A percentile compares a stretch with the other conserved stretches of the same genome.
Conservation (phyloP, 208 protist species). For the Leishmania gerbilli region DNA sequence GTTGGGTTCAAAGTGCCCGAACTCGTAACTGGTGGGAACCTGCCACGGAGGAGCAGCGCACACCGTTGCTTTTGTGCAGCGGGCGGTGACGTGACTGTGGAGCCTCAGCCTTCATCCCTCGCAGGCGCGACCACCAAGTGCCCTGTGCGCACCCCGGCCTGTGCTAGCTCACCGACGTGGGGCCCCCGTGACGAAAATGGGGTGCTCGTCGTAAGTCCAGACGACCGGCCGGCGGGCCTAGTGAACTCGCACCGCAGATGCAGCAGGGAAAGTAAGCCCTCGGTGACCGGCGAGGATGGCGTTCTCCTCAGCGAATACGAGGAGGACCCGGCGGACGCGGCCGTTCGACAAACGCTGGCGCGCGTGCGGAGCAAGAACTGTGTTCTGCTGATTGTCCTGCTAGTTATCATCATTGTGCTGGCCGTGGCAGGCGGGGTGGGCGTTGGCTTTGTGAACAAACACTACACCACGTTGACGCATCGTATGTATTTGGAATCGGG, state of each 20-base stretch:
- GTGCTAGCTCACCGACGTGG: background rate
- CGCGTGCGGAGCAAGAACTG: constrained; percentile 37
- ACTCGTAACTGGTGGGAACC: no score
- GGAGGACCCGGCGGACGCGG: constrained; percentile 1
- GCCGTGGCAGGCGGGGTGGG: constrained; percentile 40
- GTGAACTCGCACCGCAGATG: constrained; percentile 5
- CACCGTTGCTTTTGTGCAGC: background rate
- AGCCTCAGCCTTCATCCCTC: background rate
- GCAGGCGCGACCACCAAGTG: background rate
- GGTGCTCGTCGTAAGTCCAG: background rate
- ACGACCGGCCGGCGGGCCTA: background rate
- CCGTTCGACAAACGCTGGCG: constrained; percentile 15
- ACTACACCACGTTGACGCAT: constrained; percentile 37
- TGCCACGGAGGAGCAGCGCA: background rate
- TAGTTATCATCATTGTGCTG: constrained; percentile 44
- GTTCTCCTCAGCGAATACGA: constrained; percentile 18
- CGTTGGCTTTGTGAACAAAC: constrained; percentile 41
- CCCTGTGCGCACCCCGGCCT: background rate
- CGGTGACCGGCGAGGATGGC: constrained; percentile 9
- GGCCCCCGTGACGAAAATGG: background rate
- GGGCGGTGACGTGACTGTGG: background rate
- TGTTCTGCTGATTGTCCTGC: constrained; percentile 18
- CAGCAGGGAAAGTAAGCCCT: background rate
- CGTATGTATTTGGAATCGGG: constrained; percentile 22
- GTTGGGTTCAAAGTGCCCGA: background rate